Evolutionary conservation across 1,284 basidiomycete species (phyloP).

Genomic region (Malassezia japonica): DNA sequence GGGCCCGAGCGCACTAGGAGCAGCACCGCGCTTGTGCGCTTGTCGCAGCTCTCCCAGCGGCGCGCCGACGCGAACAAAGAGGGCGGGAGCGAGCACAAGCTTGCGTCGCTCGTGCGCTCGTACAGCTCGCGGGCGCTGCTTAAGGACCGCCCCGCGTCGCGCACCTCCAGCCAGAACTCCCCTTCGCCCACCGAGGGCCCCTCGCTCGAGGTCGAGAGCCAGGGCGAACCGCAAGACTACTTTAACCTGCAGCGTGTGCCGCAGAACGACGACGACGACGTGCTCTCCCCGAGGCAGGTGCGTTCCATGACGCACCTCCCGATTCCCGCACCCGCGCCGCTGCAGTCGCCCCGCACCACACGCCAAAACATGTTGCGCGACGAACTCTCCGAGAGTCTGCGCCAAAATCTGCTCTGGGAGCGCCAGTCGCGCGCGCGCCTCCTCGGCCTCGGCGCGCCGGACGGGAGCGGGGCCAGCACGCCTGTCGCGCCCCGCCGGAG

Average conservation of each 20-base stretch:
- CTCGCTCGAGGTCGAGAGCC: background rate
- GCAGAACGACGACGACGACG: background rate
- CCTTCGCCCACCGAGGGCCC: slow-evolving; percentile 4
- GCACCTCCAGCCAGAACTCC: background rate
- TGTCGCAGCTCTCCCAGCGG: slow-evolving; percentile 9
- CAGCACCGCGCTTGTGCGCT: slow-evolving; percentile 5
- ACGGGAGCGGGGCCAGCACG: background rate
- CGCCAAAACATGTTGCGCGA: slow-evolving; percentile 70
- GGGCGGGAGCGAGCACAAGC: background rate
- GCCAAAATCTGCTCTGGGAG: slow-evolving; percentile 75
- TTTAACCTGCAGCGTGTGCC: background rate
- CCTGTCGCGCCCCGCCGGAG: slow-evolving; percentile 2
- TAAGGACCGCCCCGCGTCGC: background rate
- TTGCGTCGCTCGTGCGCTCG: background rate
- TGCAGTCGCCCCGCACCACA: slow-evolving; percentile 74
- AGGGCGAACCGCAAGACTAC: background rate
- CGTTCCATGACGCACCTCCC: background rate
- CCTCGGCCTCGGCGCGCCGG: slow-evolving; percentile 26
- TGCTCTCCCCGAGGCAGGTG: background rate
- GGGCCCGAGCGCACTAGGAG: slow-evolving; percentile 3
- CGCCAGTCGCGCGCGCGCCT: slow-evolving; percentile 50
- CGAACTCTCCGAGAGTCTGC: slow-evolving; percentile 73
- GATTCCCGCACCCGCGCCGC: slow-evolving; percentile 58
- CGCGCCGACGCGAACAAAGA: background rate
- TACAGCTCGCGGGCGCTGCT: background rate